Evolutionary conservation across 2,329 filamentous ascomycete genomes (phyloP).

Genomic region (Fonsecaea pugnacius): DNA sequence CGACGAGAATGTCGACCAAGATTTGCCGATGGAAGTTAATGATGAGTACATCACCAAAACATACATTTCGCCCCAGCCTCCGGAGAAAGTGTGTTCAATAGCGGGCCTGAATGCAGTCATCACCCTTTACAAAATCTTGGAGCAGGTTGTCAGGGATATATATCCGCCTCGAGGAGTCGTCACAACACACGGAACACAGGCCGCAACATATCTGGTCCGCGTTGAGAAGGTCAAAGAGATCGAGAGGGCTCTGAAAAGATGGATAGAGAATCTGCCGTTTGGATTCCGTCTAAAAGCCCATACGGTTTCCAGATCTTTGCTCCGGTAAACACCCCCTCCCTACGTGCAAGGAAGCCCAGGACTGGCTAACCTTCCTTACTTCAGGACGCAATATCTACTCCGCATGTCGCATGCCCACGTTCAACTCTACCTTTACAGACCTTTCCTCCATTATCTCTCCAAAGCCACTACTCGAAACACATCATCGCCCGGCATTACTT

Average conservation of each 20-base stretch:
- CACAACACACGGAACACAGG: conserved; percentile 5
- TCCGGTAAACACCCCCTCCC: not conserved
- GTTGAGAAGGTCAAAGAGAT: conserved; percentile 12
- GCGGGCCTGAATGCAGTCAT: conserved; percentile 11
- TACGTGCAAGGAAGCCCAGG: not conserved
- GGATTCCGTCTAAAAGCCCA: conserved; percentile 7
- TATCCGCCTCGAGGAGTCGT: conserved; percentile 15
- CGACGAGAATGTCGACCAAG: conserved; percentile 19
- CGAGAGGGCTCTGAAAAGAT: conserved; percentile 10
- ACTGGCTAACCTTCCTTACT: not conserved
- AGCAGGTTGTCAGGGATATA: conserved; percentile 10
- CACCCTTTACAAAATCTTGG: conserved; percentile 14
- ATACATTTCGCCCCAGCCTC: conserved; percentile 5
- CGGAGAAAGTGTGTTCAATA: conserved; percentile 4
- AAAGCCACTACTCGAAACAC: not conserved
- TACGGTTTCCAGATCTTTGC: not conserved
- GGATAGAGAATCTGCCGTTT: conserved; percentile 8
- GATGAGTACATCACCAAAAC: conserved; percentile 11
- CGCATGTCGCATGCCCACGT: conserved; percentile 17
- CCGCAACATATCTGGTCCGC: conserved; percentile 10
- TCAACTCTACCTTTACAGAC: conserved; percentile 17
- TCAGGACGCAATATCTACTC: conserved; percentile 15
- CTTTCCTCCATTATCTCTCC: conserved; percentile 15
- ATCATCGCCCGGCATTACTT: not conserved
- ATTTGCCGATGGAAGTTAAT: conserved; percentile 9